phyloP scores from a whole-genome alignment of 345 rosid genomes.

The Rhizophora mangle region DNA sequence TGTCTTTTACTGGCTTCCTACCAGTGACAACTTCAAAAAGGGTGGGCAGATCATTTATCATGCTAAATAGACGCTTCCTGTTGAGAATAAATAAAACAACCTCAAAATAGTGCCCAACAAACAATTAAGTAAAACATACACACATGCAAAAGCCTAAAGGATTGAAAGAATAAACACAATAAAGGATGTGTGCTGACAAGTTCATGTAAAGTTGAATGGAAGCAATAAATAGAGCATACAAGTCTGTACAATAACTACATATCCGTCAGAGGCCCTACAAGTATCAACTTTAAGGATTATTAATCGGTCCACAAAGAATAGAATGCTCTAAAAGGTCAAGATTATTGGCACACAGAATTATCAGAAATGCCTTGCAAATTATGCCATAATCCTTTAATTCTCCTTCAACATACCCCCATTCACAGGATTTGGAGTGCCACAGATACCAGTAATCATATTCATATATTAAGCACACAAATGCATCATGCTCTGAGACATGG shows the following conservation, averaged over 20 bases:
- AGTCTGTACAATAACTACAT: too few relatives aligned
- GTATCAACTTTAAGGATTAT: too few relatives aligned
- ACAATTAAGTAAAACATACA: neutral
- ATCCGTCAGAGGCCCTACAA: too few relatives aligned
- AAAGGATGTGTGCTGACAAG: too few relatives aligned
- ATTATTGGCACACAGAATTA: too few relatives aligned
- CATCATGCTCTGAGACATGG: neutral
- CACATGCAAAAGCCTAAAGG: neutral
- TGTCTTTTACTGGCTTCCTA: slow-evolving; percentile 79
- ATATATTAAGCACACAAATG: neutral
- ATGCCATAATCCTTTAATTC: too few relatives aligned
- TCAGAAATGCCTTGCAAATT: too few relatives aligned
- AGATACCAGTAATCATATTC: neutral
- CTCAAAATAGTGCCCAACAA: slow-evolving; percentile 6
- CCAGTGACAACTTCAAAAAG: slow-evolving; percentile 93
- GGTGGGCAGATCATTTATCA: slow-evolving; percentile 90
- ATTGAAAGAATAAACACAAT: too few relatives aligned
- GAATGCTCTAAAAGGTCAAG: too few relatives aligned
- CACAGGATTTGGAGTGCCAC: neutral
- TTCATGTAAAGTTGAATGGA: too few relatives aligned
- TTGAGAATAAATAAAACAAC: slow-evolving; percentile 5
- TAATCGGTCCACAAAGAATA: too few relatives aligned
- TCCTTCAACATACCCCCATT: neutral
- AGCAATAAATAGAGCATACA: too few relatives aligned
- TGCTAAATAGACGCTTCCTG: slow-evolving; percentile 90